phyloP scores from a whole-genome alignment of 75 land plant species.

The Sequoiadendron giganteum region DNA sequence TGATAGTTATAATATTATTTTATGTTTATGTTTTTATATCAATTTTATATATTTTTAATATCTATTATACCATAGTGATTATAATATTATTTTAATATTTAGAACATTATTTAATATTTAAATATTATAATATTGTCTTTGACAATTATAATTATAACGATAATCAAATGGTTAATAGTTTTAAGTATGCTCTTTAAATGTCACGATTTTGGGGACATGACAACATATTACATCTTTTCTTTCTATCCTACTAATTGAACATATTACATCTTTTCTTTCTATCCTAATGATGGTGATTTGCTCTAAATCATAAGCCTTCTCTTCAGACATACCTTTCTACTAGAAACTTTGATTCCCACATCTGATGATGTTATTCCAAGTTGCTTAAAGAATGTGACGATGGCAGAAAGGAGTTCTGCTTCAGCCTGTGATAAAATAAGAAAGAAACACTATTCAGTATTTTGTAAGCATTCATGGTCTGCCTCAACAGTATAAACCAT shows the following conservation, averaged over 20 bases:
- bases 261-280: neutral
- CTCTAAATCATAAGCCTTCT: neutral
- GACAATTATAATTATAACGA: too few relatives aligned
- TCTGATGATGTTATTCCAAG: conserved; percentile 86
- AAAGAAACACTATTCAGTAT: neutral
- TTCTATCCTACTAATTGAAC: neutral
- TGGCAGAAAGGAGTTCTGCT: conserved; percentile 89
- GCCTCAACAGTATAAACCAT: neutral
- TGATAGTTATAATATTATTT: too few relatives aligned
- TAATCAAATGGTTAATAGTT: too few relatives aligned
- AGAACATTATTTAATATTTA: too few relatives aligned
- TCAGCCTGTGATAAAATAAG: conserved; percentile 65
- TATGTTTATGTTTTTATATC: too few relatives aligned
- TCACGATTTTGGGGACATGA: too few relatives aligned
- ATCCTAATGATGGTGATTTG: neutral
- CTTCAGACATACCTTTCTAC: conserved; percentile 72
- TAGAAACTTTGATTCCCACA: conserved; percentile 94
- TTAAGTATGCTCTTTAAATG: too few relatives aligned
- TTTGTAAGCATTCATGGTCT: neutral
- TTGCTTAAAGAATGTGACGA: conserved; percentile 80
- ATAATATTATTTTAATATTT: too few relatives aligned
- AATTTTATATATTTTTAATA: too few relatives aligned
- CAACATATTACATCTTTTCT: too few relatives aligned
- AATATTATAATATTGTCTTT: too few relatives aligned
- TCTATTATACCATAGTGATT: too few relatives aligned